A percentile compares a stretch with the other conserved stretches of the same genome.
phyloP scores from a whole-genome alignment of 148 eudicot genomes.

The Amaranthus hypochondriacus region DNA sequence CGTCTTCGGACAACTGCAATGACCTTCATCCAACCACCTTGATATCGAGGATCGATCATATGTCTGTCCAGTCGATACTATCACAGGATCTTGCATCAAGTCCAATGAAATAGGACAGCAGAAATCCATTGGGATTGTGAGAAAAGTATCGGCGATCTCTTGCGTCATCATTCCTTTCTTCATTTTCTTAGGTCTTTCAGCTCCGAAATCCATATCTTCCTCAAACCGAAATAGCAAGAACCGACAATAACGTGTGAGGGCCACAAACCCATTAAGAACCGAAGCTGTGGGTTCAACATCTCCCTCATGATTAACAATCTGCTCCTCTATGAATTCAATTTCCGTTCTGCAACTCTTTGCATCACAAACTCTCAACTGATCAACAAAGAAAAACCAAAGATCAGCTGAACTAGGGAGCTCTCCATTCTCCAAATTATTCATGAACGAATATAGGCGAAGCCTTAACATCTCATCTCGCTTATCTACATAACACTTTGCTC shows the following conservation, averaged over 20 bases:
- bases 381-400: constrained; percentile 48
- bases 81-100: constrained; percentile 84
- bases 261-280: constrained; percentile 67
- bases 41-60: constrained; percentile 69
- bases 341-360: constrained; percentile 50
- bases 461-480: constrained; percentile 53
- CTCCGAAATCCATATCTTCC: constrained; percentile 48
- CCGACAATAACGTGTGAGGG: constrained; percentile 59
- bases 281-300: constrained; percentile 67
- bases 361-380: constrained; percentile 43
- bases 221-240: constrained; percentile 73
- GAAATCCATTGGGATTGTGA: constrained; percentile 69
- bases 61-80: constrained; percentile 80
- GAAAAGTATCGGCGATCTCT: constrained; percentile 56
- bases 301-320: constrained; percentile 64
- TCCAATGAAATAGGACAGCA: constrained; percentile 82
- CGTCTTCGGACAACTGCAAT: constrained; percentile 81
- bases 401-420: constrained; percentile 33
- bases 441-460: constrained; percentile 41
- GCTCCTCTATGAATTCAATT: constrained; percentile 89
- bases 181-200: constrained; percentile 30
- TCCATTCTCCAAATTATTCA: constrained; percentile 54
- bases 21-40: constrained; percentile 89
- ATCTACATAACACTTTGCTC: constrained; percentile 50
- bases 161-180: constrained; percentile 42